Evolutionary conservation across 305 asterid species (phyloP).

Genomic region (Vinca major): DNA sequence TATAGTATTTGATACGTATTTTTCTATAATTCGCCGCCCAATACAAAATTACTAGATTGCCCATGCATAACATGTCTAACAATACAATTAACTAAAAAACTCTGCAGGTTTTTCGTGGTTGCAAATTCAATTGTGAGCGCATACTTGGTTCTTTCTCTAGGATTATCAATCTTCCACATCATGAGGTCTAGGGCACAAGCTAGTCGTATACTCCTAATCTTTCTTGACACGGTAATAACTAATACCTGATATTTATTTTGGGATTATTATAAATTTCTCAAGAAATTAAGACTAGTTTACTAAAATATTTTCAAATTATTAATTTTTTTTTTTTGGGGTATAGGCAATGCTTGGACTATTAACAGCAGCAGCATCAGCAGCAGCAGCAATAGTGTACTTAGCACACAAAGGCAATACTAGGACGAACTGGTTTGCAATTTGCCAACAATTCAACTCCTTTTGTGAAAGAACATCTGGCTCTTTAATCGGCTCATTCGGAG

Average conservation of each 20-base stretch:
- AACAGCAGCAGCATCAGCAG: conserved; percentile 74
- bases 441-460: conserved; percentile 60
- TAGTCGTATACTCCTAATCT: conserved; percentile 40
- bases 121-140: conserved; percentile 46
- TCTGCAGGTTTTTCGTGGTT: conserved; percentile 53
- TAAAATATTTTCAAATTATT: no score
- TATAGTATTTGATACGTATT: no score
- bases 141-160: conserved; percentile 46
- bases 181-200: conserved; percentile 31
- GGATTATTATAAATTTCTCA: background rate
- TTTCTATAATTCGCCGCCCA: no score
- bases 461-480: conserved; percentile 73
- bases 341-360: conserved; percentile 50
- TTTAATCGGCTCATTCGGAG: conserved; percentile 69
- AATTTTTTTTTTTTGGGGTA: background rate
- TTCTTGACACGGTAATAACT: conserved; percentile 49
- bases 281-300: background rate
- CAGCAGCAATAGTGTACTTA: conserved; percentile 64
- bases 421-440: conserved; percentile 57
- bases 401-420: conserved; percentile 66
- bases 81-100: background rate
- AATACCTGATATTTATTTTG: background rate
- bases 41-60: no score
- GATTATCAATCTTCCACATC: conserved; percentile 56
- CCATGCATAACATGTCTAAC: no score